Percentiles rank a stretch among this genome's conserved stretches.
Conservation (phyloP, 2,329 filamentous ascomycete genomes). For the Aspergillus fructus region DNA sequence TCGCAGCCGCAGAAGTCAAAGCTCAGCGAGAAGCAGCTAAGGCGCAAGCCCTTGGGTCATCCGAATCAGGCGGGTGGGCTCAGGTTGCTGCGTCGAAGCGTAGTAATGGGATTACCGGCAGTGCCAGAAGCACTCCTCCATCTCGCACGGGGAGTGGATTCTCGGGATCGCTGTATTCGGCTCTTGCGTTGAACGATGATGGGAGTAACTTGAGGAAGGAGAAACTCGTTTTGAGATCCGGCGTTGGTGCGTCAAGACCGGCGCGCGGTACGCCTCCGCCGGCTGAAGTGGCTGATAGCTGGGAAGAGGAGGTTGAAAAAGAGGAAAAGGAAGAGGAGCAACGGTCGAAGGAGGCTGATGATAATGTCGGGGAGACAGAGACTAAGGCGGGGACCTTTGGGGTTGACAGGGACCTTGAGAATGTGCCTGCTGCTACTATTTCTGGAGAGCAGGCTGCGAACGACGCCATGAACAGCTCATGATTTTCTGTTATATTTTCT, state of each 20-base stretch:
- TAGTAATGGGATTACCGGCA: conserved; percentile 25
- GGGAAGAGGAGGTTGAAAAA: conserved; percentile 47
- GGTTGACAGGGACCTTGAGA: not conserved
- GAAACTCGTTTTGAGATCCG: conserved; percentile 35
- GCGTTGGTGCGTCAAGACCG: conserved; percentile 33
- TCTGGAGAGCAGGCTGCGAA: not conserved
- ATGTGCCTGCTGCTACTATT: not conserved
- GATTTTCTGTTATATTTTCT: not conserved
- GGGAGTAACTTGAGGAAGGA: conserved; percentile 28
- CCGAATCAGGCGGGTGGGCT: conserved; percentile 36
- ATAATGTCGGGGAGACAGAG: too few species aligned
- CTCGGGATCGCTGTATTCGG: conserved; percentile 29
- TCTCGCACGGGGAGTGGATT: conserved; percentile 11
- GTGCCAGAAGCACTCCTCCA: conserved; percentile 24
- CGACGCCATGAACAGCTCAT: not conserved
- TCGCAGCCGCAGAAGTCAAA: conserved; percentile 35
- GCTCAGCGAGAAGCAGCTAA: conserved; percentile 26
- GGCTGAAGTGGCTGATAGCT: conserved; percentile 44
- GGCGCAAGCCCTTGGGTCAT: conserved; percentile 14
- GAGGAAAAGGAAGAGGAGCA: conserved; percentile 36
- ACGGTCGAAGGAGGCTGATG: conserved; percentile 18
- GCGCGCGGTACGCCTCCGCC: conserved; percentile 19
- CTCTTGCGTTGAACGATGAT: conserved; percentile 26
- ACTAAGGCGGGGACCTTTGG: not conserved
- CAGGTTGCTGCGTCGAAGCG: conserved; percentile 38